Percentiles rank a stretch among this genome's conserved stretches.
phyloP scores from a whole-genome alignment of 352 stramenopile species.

The Lagenidium sp. region DNA sequence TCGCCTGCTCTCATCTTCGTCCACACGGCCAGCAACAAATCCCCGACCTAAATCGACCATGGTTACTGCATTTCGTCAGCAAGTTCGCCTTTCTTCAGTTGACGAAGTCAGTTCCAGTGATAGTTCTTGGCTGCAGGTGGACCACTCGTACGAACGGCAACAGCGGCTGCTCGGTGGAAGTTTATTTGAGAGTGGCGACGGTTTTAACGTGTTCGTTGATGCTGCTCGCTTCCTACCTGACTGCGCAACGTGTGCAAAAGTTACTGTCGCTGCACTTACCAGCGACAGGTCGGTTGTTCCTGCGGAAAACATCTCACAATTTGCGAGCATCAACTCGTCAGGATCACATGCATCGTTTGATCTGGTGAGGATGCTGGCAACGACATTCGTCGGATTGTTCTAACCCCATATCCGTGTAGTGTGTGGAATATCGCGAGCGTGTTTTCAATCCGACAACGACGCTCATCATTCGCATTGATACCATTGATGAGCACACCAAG shows the following conservation, averaged over 20 bases:
- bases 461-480: conserved; percentile 81
- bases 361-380: conserved; percentile 20
- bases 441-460: conserved; percentile 74
- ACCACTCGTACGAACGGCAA: conserved; percentile 21
- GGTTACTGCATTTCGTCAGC: too few species aligned
- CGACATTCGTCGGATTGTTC: background rate
- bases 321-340: conserved; percentile 18
- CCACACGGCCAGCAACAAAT: conserved; percentile 1
- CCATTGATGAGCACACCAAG: conserved; percentile 46
- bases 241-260: conserved; percentile 55
- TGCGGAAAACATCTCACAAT: conserved; percentile 15
- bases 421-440: conserved; percentile 64
- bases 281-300: conserved; percentile 25
- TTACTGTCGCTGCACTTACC: conserved; percentile 53
- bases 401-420: conserved; percentile 18
- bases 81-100: too few species aligned
- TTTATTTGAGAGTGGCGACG: conserved; percentile 59
- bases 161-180: conserved; percentile 9
- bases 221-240: conserved; percentile 64
- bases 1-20: conserved; percentile 16
- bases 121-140: conserved; percentile 24
- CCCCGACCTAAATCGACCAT: too few species aligned
- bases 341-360: conserved; percentile 37
- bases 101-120: too few species aligned
- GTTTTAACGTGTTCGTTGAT: conserved; percentile 79